Evolutionary conservation across 2,329 filamentous ascomycete species (phyloP), one percentile per base, ranked within the genome.

Genomic region (Fusarium buxicola): DNA sequence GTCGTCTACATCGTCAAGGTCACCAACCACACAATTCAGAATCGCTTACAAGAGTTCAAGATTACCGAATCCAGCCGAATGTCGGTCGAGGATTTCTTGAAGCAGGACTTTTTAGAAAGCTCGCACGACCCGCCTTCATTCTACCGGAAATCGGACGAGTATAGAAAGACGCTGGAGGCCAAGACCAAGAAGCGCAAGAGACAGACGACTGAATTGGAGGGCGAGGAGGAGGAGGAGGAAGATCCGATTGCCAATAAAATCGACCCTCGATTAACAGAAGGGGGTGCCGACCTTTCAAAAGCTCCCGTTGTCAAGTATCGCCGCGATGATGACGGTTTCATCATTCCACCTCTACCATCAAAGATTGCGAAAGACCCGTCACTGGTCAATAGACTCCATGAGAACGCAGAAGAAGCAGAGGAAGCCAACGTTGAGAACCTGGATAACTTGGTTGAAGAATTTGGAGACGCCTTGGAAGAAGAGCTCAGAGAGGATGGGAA

Each of bases 1-100:
- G 91, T 99, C 8, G 94, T 98, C n/a, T 98, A 97, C 74, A 92
- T 97, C 32, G 94, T 97, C 74, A 98, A 97, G 74, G 94, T 98
- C 46, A 96, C 94, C 36, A 96, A 96, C 65, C 86, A 92, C 60
- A 99, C 95, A 8, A 92, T 99, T 58, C 91, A 93, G 71, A 92
- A 94, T 74, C 92, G 95, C 60, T 81, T 99, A 9, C 89, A 94
- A 65, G 95, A 99, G 73, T 99, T 98, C 78, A 92, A 92, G 63
- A 85, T 89, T 28, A 97, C 94, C 0, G 90, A 92, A 62, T 93
- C 90, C 59, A 92, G 92, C 65, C 86, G 87, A 46, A 84, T 98
- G 76, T 95, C 92, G 0, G 91, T 99, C 16, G 90, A 94, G 60
- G 90, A 97, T 69, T 97, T 97, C 70, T 82, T 91, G 43, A 85